Evolutionary conservation across 352 stramenopile genomes (phyloP), one percentile per base, ranked within the genome.

Genomic region (Phytopythium mirpurense): DNA sequence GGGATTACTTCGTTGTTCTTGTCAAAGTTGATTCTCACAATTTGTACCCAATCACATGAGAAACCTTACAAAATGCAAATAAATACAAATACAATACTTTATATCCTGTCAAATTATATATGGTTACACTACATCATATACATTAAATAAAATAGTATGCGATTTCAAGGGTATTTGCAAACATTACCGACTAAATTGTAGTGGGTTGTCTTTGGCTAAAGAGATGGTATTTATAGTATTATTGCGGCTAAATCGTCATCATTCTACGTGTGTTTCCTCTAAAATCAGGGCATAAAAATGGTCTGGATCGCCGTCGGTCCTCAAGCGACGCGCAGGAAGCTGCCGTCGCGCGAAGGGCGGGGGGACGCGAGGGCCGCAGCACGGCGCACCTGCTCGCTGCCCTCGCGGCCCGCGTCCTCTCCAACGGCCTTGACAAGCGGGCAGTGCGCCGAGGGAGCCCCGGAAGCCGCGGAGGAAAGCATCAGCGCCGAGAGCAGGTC

Each of bases 401-500:
- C 8, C 3, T 16, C 26, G 26, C 19, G 26, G 19, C 70, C 56
- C 27, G 49, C 61, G 23, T 62, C 47, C 40, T 46, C 47, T 18
- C 38, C 24, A 8, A 18, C 6, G 6, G 41, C 11, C 58, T 34
- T 35, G 27, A 18, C 18, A 12, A 23, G 41, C 23, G 21, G 21
- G 12, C 41, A 14, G 14, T 3, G 40, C 19, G 19, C 5, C 21
- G 9, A 0, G 7, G 38, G 6, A 11, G 10, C 11, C 14, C 19
- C 34, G 62, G 32, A 51, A 49, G 21, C 31, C 14, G 49, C 37
- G 23, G 60, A 61, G 5, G 67, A 51, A 26, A 72, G 64, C 43
- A 46, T 55, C 41, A 76, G 38, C 35, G 67, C 67, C 23, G 67
- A 43, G 31, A 70, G 40, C 35, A 76, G 60, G 29, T 68, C 49